Percentiles rank a stretch among this genome's conserved stretches.
Evolutionary conservation across 495 filamentous ascomycete species (phyloP).

Genomic region (Jackrogersella minutella): DNA sequence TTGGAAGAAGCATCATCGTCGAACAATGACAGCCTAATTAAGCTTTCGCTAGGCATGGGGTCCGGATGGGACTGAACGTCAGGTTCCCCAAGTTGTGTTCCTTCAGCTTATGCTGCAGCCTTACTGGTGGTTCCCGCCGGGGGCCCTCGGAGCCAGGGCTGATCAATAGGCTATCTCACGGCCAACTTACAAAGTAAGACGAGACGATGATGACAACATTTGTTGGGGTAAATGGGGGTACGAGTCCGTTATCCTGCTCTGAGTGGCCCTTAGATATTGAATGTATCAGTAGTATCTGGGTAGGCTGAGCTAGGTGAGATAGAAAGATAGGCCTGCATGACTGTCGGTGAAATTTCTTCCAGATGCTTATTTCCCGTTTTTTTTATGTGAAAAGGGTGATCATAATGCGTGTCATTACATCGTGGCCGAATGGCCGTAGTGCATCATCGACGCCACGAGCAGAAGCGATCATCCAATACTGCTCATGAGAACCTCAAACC

Average conservation of each 20-base stretch:
- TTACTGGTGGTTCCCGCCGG: slow-evolving; percentile 6
- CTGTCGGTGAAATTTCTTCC: neutral
- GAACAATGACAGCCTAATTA: neutral
- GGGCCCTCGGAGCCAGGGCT: slow-evolving; percentile 11
- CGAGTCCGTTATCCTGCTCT: slow-evolving; percentile 2
- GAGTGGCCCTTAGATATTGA: slow-evolving; percentile 6
- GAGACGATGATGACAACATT: neutral
- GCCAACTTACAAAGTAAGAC: slow-evolving; percentile 6
- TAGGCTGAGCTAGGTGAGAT: slow-evolving; percentile 1
- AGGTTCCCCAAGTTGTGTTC: neutral
- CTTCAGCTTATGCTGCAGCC: slow-evolving; percentile 16
- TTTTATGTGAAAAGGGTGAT: slow-evolving; percentile 3
- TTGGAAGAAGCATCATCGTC: neutral
- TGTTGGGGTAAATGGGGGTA: neutral
- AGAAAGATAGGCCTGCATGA: neutral
- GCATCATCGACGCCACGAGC: neutral
- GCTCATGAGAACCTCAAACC: neutral
- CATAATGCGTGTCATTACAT: slow-evolving; percentile 15
- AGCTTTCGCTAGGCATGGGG: neutral
- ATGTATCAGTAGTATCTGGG: slow-evolving; percentile 3
- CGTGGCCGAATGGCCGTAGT: slow-evolving; percentile 9
- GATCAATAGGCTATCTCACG: slow-evolving; percentile 28
- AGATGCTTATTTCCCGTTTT: neutral
- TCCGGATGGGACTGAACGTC: slow-evolving; percentile 8
- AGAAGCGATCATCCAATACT: neutral